Evolutionary conservation across 2,329 filamentous ascomycete species (phyloP).

Genomic region (Aspergillus novofumigatus): DNA sequence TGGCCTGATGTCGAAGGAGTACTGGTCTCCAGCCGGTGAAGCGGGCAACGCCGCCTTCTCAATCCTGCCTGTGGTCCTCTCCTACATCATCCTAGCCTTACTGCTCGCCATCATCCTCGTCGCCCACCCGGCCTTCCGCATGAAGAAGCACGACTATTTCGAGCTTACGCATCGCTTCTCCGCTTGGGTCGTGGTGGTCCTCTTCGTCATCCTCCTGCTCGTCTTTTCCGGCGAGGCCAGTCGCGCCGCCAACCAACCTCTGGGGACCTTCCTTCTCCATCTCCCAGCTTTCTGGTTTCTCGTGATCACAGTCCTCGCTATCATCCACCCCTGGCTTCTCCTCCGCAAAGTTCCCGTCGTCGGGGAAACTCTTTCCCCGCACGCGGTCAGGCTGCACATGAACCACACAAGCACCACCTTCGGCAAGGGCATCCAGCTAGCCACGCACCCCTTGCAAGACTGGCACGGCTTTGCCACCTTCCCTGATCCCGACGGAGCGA

Average conservation of each 20-base stretch:
- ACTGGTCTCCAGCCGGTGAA: constrained; percentile 19
- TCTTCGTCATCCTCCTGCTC: constrained; percentile 63
- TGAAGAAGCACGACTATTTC: constrained; percentile 63
- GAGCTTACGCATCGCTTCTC: constrained; percentile 68
- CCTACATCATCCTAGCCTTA: constrained; percentile 56
- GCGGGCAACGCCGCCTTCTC: constrained; percentile 19
- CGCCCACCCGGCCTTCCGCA: constrained; percentile 62
- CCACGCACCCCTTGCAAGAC: constrained; percentile 61
- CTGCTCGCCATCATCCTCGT: constrained; percentile 58
- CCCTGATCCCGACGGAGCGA: constrained; percentile 53
- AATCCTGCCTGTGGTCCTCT: constrained; percentile 47
- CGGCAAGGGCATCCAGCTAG: constrained; percentile 57
- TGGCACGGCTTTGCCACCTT: constrained; percentile 76
- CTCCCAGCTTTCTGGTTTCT: constrained; percentile 66
- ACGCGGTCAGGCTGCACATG: constrained; percentile 69
- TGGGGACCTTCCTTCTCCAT: constrained; percentile 40
- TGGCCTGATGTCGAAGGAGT: constrained; percentile 31
- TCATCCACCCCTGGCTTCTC: constrained; percentile 69
- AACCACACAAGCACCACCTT: constrained; percentile 57
- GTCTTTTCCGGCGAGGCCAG: constrained; percentile 49
- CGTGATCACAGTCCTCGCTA: constrained; percentile 57
- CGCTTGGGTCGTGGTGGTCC: constrained; percentile 62
- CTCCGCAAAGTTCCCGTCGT: constrained; percentile 65
- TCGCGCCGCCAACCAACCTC: constrained; percentile 27
- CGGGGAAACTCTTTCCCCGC: constrained; percentile 64